phyloP scores from a whole-genome alignment of 2,329 filamentous ascomycete genomes.

The Calonectria honghensis region DNA sequence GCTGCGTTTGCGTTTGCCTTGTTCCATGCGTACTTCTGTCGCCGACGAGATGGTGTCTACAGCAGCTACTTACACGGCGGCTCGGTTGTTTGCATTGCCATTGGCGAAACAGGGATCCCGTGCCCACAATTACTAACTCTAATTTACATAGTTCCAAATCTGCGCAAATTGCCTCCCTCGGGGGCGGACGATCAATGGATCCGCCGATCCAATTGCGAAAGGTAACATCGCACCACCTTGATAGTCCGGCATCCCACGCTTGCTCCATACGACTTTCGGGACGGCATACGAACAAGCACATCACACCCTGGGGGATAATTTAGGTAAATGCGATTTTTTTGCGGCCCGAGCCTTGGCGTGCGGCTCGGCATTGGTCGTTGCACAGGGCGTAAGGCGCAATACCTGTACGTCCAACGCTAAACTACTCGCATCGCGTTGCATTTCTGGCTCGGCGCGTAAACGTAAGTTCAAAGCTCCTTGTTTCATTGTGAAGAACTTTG shows the following conservation, averaged over 20 bases:
- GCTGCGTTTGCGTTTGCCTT: background rate
- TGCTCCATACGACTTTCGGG: background rate
- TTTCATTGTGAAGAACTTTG: too few species aligned
- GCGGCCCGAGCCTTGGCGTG: background rate
- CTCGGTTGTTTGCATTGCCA: background rate
- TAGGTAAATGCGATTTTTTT: background rate
- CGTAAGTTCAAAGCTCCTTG: background rate
- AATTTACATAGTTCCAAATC: background rate
- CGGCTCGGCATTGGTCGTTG: background rate
- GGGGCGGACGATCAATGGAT: background rate
- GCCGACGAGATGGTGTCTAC: background rate
- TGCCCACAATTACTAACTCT: background rate
- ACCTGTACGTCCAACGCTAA: background rate
- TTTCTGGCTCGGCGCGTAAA: background rate
- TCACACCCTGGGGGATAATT: background rate
- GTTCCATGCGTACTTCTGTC: too few species aligned
- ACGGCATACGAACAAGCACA: background rate
- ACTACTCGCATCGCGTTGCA: background rate
- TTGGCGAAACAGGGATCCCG: background rate
- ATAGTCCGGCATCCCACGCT: conserved; percentile 3
- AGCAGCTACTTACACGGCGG: background rate
- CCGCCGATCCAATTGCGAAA: background rate
- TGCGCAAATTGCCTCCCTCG: background rate
- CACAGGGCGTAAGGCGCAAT: background rate
- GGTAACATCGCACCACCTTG: conserved; percentile 15